Evolutionary conservation across 805 yeast species (phyloP).

Genomic region (Dipodascus albidus): DNA sequence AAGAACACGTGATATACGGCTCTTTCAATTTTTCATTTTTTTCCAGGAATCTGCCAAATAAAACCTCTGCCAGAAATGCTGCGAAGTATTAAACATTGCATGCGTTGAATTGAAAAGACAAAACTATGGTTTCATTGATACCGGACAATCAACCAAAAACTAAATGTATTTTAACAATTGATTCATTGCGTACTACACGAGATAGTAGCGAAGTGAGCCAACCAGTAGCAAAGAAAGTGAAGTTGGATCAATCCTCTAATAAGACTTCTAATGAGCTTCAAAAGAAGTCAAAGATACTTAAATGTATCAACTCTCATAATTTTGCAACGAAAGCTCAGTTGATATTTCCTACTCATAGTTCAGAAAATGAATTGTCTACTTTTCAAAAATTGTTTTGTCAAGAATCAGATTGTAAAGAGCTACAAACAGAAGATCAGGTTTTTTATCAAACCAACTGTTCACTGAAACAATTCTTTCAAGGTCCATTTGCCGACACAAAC

Average conservation of each 20-base stretch:
- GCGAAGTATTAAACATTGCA: no score
- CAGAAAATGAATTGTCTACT: background rate
- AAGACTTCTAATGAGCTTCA: background rate
- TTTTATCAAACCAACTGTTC: background rate
- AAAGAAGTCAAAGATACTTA: background rate
- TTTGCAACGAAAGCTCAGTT: background rate
- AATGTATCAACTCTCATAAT: background rate
- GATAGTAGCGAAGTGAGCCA: background rate
- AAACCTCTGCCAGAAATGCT: no score
- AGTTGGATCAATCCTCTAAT: background rate
- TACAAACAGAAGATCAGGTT: background rate
- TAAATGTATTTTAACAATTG: background rate
- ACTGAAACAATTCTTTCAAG: background rate
- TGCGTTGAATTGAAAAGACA: no score
- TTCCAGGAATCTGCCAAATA: no score
- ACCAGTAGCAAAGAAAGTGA: background rate
- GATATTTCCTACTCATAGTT: background rate
- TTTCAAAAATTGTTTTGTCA: background rate
- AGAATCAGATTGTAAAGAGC: background rate
- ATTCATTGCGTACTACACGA: no score
- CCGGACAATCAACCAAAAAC: background rate
- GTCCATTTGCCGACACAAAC: conserved; percentile 6
- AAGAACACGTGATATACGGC: no score
- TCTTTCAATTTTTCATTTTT: no score
- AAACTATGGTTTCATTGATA: background rate